Percentiles rank a stretch among this genome's conserved stretches.
phyloP scores from a whole-genome alignment of 768 basidiomycete genomes.

The Phlegmacium glaucopus region DNA sequence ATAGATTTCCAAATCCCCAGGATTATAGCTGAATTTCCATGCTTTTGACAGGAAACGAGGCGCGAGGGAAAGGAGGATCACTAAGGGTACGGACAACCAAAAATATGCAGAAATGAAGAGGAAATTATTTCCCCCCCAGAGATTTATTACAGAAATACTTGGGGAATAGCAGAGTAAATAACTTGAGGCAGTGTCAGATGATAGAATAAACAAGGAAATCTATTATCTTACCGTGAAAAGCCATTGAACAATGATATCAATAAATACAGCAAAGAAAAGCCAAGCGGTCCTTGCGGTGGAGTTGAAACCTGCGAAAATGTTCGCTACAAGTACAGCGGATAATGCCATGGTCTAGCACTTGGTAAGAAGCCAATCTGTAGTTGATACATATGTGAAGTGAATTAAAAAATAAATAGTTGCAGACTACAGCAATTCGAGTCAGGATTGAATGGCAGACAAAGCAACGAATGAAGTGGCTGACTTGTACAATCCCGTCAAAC shows the following conservation, averaged over 20 bases:
- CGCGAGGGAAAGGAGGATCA: slow-evolving; percentile 64
- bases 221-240: slow-evolving; percentile 57
- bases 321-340: slow-evolving; percentile 68
- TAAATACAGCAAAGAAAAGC: slow-evolving; percentile 76
- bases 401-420: slow-evolving; percentile 86
- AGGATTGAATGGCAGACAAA: neutral
- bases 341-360: slow-evolving; percentile 72
- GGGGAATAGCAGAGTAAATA: slow-evolving; percentile 80
- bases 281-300: slow-evolving; percentile 86
- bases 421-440: slow-evolving; percentile 48
- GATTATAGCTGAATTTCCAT: slow-evolving; percentile 63
- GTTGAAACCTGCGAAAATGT: slow-evolving; percentile 86
- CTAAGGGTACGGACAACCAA: slow-evolving; percentile 79
- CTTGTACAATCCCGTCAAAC: slow-evolving; percentile 79
- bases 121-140: slow-evolving; percentile 72
- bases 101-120: slow-evolving; percentile 84
- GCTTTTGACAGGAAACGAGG: slow-evolving; percentile 78
- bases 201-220: neutral
- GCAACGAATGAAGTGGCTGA: slow-evolving; percentile 29
- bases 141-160: slow-evolving; percentile 57
- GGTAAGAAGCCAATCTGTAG: slow-evolving; percentile 32
- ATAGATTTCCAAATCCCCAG: slow-evolving; percentile 78
- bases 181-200: slow-evolving; percentile 39
- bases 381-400: slow-evolving; percentile 68
- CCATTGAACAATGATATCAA: slow-evolving; percentile 81